Conservation (phyloP, 2,329 filamentous ascomycete genomes). For the Xylaria sp. region DNA sequence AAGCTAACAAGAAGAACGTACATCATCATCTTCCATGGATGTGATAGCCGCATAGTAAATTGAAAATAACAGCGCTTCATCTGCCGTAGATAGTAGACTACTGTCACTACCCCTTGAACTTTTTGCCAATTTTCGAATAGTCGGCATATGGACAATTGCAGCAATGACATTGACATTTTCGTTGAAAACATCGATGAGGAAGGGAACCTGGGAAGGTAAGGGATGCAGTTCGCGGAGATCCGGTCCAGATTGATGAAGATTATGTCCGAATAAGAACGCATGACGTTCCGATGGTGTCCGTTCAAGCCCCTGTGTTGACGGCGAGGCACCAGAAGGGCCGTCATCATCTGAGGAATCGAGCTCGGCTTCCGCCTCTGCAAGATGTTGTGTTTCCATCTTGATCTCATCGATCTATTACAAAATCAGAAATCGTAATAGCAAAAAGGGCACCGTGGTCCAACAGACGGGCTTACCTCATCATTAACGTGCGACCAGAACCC, state of each 20-base stretch:
- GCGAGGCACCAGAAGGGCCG: slow-evolving; percentile 37
- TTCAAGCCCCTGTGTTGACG: slow-evolving; percentile 47
- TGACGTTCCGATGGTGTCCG: slow-evolving; percentile 53
- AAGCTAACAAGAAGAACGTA: slow-evolving; percentile 38
- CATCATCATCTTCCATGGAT: slow-evolving; percentile 64
- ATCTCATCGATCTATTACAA: slow-evolving; percentile 49
- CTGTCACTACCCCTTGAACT: slow-evolving; percentile 42
- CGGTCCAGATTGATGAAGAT: slow-evolving; percentile 39
- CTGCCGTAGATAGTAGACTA: slow-evolving; percentile 45
- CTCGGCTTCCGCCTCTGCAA: slow-evolving; percentile 41
- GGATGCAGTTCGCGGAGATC: slow-evolving; percentile 53
- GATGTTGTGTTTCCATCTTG: slow-evolving; percentile 47
- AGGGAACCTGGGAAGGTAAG: slow-evolving; percentile 60
- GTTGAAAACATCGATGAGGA: slow-evolving; percentile 55
- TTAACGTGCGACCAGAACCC: slow-evolving; percentile 63
- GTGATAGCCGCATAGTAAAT: slow-evolving; percentile 62
- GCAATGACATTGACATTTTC: slow-evolving; percentile 57
- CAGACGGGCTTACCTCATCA: slow-evolving; percentile 53
- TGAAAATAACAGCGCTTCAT: slow-evolving; percentile 61
- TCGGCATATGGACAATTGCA: slow-evolving; percentile 54
- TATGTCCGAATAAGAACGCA: slow-evolving; percentile 58
- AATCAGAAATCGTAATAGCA: slow-evolving; percentile 29
- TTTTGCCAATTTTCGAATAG: slow-evolving; percentile 46
- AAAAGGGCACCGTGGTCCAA: neutral
- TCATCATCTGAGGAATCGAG: slow-evolving; percentile 49